Percentiles rank a stretch among this genome's conserved stretches.
These are phyloP conservation scores for Elasticomyces elasticus DNA, from an alignment of 495 filamentous ascomycete genomes.

Conservation along the genomic window DNA sequence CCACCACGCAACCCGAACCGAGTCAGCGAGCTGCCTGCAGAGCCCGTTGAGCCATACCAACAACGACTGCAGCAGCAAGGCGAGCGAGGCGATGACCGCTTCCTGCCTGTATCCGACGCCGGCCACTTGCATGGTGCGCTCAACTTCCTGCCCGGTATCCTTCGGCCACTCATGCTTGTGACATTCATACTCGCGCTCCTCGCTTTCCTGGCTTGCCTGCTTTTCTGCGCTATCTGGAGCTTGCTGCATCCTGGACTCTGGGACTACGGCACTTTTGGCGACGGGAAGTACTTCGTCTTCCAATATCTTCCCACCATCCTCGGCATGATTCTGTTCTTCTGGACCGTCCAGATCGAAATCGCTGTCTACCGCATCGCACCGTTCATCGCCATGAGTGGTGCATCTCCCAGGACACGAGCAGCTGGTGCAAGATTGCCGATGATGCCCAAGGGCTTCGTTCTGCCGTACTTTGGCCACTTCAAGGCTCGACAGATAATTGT, in stretches of 20 bases:
- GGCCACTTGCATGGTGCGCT: conserved; percentile 38
- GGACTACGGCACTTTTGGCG: conserved; percentile 54
- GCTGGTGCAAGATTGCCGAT: conserved; percentile 45
- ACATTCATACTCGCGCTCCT: conserved; percentile 50
- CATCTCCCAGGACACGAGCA: conserved; percentile 35
- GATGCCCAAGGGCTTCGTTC: conserved; percentile 46
- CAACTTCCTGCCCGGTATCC: conserved; percentile 53
- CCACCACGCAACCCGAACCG: conserved; percentile 1
- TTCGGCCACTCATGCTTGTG: conserved; percentile 53
- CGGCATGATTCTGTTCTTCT: conserved; percentile 62
- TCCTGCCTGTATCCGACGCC: conserved; percentile 38
- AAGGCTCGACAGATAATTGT: conserved; percentile 44
- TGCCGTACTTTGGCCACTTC: conserved; percentile 52
- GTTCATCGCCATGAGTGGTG: conserved; percentile 63
- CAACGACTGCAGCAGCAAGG: background rate
- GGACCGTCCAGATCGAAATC: conserved; percentile 60
- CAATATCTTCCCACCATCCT: conserved; percentile 71
- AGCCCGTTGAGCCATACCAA: background rate
- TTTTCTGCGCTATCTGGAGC: conserved; percentile 67
- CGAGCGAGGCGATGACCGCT: conserved; percentile 33
- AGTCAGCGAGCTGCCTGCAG: background rate
- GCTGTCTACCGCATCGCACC: conserved; percentile 70
- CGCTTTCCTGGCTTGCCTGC: conserved; percentile 60
- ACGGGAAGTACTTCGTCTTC: conserved; percentile 72
- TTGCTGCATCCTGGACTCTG: conserved; percentile 51